Evolutionary conservation across 208 protist genomes (phyloP).

Genomic region (Trichomonas gallinae): DNA sequence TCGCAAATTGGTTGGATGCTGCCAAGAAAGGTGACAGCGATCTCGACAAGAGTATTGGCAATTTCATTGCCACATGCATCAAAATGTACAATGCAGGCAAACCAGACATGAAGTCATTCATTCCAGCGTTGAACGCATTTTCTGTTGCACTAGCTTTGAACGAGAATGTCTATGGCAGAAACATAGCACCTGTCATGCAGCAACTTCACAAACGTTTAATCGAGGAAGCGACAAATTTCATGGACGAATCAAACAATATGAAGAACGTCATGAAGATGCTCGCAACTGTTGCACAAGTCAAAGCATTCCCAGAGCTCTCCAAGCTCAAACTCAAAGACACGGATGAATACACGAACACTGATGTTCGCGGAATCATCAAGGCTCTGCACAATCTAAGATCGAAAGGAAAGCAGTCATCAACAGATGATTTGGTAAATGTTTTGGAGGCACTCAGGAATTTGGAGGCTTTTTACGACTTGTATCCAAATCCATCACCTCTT

Average conservation of each 20-base stretch:
- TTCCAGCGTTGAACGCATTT: background rate
- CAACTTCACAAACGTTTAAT: background rate
- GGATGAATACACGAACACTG: background rate
- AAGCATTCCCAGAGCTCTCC: background rate
- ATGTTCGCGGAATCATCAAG: background rate
- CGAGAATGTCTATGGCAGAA: background rate
- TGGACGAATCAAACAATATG: background rate
- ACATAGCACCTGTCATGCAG: background rate
- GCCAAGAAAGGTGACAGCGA: background rate
- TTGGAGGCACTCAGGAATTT: background rate
- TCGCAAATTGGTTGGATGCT: background rate
- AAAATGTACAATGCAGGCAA: background rate
- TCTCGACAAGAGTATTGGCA: background rate
- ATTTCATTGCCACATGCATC: background rate
- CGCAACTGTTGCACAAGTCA: background rate
- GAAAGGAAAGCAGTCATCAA: background rate
- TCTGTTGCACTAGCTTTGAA: background rate
- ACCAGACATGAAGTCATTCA: background rate
- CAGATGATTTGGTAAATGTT: background rate
- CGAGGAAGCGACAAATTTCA: background rate
- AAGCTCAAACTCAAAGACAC: background rate
- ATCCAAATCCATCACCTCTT: background rate
- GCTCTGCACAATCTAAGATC: background rate
- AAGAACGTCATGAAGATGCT: background rate
- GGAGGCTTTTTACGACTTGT: background rate